Percentiles rank a stretch among this genome's conserved stretches.
Conservation (phyloP, 495 filamentous ascomycete genomes). For the Immersiella caudata region DNA sequence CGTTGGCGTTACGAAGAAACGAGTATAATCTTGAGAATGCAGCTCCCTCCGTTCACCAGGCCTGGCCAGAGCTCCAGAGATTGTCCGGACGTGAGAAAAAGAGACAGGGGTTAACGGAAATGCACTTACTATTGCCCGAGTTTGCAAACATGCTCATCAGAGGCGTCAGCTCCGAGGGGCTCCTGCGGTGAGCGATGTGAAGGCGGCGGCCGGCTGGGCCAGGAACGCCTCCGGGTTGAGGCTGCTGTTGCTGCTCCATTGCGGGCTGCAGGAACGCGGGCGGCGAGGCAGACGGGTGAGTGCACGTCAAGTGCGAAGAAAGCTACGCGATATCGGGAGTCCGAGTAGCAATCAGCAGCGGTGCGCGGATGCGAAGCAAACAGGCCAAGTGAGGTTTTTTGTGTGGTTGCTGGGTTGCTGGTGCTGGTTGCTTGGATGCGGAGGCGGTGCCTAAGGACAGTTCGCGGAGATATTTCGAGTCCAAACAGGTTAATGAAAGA, state of each 20-base stretch:
- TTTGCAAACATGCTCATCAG: conserved; percentile 88
- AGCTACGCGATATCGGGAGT: background rate
- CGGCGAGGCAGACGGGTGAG: conserved; percentile 19
- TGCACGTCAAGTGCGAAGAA: conserved; percentile 57
- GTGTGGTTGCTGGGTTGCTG: conserved; percentile 17
- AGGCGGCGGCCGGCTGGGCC: conserved; percentile 87
- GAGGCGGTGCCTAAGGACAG: conserved; percentile 36
- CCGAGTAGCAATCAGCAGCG: conserved; percentile 6
- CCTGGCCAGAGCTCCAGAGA: background rate
- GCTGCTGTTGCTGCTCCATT: conserved; percentile 69
- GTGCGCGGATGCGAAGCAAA: conserved; percentile 8
- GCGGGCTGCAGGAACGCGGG: conserved; percentile 36
- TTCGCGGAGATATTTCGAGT: conserved; percentile 30
- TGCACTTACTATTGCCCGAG: conserved; percentile 55
- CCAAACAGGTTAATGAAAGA: conserved; percentile 42
- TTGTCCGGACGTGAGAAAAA: background rate
- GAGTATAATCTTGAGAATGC: background rate
- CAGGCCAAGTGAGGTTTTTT: conserved; percentile 10
- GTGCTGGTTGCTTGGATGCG: conserved; percentile 25
- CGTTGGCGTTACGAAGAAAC: background rate
- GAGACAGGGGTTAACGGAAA: background rate
- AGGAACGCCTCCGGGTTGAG: conserved; percentile 64
- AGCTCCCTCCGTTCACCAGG: too few relatives aligned
- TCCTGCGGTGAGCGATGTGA: conserved; percentile 96
- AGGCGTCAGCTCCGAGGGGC: conserved; percentile 95